Base-by-base conservation (phyloP, 257 asterid genomes). In the Cynanchum wilfordii region DNA sequence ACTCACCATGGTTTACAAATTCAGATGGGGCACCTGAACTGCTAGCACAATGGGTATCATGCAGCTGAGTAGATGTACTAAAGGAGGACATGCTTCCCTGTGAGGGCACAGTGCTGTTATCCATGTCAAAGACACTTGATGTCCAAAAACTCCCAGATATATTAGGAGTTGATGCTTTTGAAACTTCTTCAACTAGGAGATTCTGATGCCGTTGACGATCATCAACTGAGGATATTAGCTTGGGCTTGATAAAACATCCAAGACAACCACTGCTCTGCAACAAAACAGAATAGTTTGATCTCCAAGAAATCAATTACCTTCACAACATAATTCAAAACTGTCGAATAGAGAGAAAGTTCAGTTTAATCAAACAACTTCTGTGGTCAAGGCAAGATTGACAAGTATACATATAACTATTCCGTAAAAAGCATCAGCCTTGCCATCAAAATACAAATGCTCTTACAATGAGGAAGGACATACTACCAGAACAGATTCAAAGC, bases 241-340 rank as follows among this genome's bases (percentile, higher is more conserved):
- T 74, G 75, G 87, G 73, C 86, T 81, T 77, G 76, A 51, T 56
- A 87, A 74, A 72, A 81, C 86, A 83, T 82, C 97, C 97, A 87
- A 93, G 77, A 93, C 96, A 93, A 75, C 95, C 87, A 86, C 95
- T 94, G 97, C 86, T 81, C 97, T 94, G 97, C 87, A 86, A 83
- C 87, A 79, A 83, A 85, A 52, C 84, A 70, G 75, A 79, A 66
- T 19, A 22, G 22, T 24, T 59, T 58, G 73, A 42, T 73, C 81
- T 77, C 84, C 82, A 82, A 85, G 87, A 78, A 76, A 79, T 78
- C 84, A 63, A 74, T 72, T 74, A 64, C 70, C 51, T 65, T 24
- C 54, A 20, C 7, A 47, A 49, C 24, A 24, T n/a, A 51, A 51
- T 13, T 66, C 54, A 63, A 54, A 60, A 40, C 71, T 11, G 54